Evolutionary conservation across 169 alveolate species (phyloP), one percentile per base, ranked within the genome.

Genomic region (Babesia bigemina): DNA sequence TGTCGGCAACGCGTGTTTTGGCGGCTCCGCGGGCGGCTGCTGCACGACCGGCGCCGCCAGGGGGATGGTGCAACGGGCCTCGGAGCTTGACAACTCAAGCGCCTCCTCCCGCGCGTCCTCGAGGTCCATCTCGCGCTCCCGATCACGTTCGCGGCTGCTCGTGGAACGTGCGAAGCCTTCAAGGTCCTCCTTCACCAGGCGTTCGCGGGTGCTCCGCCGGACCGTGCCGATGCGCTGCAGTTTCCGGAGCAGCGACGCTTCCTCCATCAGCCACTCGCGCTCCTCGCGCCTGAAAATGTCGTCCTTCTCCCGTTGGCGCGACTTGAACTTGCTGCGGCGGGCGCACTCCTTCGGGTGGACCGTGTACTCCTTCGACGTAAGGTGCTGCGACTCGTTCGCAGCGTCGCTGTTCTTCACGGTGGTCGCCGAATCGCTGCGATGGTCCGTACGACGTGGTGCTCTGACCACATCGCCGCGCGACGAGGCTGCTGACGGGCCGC

Each of bases 231-330:
- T 59, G 50, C 72, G 59, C 19, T 82, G 70, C 36, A 82, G 72
- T 39, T 70, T 63, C 49, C 79, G 56, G 7, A 82, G 33, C 67
- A 89, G 47, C 29, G 70, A 73, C 24, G 87, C 92, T 77, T 89
- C 94, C 74, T 86, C 88, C 58, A 73, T 63, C 28, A 63, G 13
- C 94, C 94, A 89, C 50, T 65, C 86, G 26, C 85, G 82, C 71
- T 84, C 91, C 49, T 84, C 86, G 61, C 61, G 49, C 58, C 49
- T 49, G 55, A 84, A 75, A 28, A 62, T 73, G n/a, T 74, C 81
- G 49, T 85, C 92, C 45, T 82, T 36, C 22, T 70, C 72, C 56
- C 86, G 84, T 67, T 79, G 81, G 50, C 78, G 78, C 44, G 77
- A 49, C 45, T 63, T 73, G 3, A 70, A 60, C 62, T 77, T 79